Percentiles rank a stretch among this genome's conserved stretches.
phyloP scores from a whole-genome alignment of 2,329 filamentous ascomycete genomes.

The Cytospora mali region DNA sequence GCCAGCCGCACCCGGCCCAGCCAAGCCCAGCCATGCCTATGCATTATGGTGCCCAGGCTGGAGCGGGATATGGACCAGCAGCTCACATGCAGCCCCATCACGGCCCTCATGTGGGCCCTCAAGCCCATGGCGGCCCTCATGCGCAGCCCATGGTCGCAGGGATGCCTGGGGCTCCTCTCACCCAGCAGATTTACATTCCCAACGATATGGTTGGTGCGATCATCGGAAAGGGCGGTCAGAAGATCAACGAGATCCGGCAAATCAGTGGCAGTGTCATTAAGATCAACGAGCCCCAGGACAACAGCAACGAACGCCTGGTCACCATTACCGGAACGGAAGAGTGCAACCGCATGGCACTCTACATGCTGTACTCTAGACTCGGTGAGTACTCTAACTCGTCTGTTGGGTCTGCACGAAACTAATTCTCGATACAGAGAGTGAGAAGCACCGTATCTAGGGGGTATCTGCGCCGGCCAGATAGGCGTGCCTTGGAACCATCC shows the following conservation, averaged over 20 bases:
- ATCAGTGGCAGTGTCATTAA: slow-evolving; percentile 98
- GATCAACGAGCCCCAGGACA: slow-evolving; percentile 99
- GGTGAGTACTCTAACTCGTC: slow-evolving; percentile 58
- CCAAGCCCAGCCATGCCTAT: slow-evolving; percentile 67
- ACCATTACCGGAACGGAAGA: slow-evolving; percentile 98
- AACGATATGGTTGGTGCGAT: slow-evolving; percentile 99
- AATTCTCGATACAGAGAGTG: slow-evolving; percentile 60
- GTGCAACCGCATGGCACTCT: slow-evolving; percentile 99
- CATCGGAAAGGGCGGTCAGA: slow-evolving; percentile 96
- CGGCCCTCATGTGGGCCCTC: slow-evolving; percentile 63
- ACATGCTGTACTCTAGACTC: slow-evolving; percentile 97
- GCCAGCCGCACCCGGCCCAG: slow-evolving; percentile 63
- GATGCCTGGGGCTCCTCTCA: slow-evolving; percentile 80
- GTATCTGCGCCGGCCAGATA: not conserved
- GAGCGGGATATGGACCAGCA: slow-evolving; percentile 73
- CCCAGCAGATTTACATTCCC: slow-evolving; percentile 98
- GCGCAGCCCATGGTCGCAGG: slow-evolving; percentile 67
- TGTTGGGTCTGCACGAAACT: slow-evolving; percentile 21
- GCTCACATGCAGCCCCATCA: slow-evolving; percentile 75
- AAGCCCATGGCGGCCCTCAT: slow-evolving; percentile 66
- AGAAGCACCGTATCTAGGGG: slow-evolving; percentile 70
- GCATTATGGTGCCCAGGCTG: slow-evolving; percentile 79
- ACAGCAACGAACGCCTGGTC: slow-evolving; percentile 96
- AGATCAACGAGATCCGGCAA: slow-evolving; percentile 99
- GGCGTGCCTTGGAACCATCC: not conserved